Evolutionary conservation across 441 rosid species (phyloP), one percentile per base, ranked within the genome.

Genomic region (Hura crepitans): DNA sequence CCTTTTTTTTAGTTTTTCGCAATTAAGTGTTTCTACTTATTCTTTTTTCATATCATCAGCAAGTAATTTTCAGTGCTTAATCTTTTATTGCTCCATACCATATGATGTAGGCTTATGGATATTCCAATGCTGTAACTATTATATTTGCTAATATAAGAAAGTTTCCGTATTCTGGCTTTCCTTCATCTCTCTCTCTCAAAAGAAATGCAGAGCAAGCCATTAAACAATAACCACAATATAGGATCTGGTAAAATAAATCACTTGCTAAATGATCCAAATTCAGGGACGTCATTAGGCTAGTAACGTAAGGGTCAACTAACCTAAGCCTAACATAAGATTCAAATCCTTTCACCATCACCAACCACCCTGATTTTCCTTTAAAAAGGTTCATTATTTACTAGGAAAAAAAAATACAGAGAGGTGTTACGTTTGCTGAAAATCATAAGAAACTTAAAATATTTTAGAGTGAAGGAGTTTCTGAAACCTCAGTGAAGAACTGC

Each of bases 401-500:
- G 17, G 27, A 55, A 20, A 37, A 25, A 2, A 33, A 23, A 39
- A 18, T 8, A 30, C 28, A 50, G 1, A 0, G 37, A 18, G 11
- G 28, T 33, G 17, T 35, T 68, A 37, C 15, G 51, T 53, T 23
- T 60, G 62, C 35, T 56, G 20, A 55, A 57, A 25, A 20, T 20
- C n/a, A 20, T 46, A 58, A 35, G 6, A 33, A 80, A 62, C 22
- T 61, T 28, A 22, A 68, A 27, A 25, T 1, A 2, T 62, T 28
- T 22, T 13, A 25, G 76, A 64, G 75, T 62, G 59, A 75, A 74
- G 77, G 72, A 71, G 70, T 37, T 49, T 28, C 49, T 60, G 37
- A 74, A 79, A 85, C 99, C 99, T 93, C 98, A 80, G 85, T 68
- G 49, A 83, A 87, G 79, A 96, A 96, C 79, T 85, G 88, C 80